phyloP scores from a whole-genome alignment of 805 yeast genomes.

The Candida patagonica region DNA sequence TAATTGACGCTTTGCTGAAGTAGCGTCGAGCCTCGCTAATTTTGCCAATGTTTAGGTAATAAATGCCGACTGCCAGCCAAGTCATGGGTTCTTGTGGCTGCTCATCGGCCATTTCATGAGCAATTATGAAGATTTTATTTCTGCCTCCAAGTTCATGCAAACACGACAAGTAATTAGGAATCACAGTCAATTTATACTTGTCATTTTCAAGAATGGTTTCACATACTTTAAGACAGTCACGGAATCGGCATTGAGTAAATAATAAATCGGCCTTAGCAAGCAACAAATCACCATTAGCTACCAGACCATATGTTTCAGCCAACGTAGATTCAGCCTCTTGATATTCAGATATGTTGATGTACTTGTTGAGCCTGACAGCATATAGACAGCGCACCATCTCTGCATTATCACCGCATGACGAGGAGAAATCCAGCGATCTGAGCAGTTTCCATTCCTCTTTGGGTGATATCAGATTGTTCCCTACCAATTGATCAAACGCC shows the following conservation, averaged over 20 bases:
- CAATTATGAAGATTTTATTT: constrained; percentile 66
- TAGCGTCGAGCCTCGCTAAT: constrained; percentile 76
- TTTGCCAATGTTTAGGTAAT: constrained; percentile 67
- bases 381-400: constrained; percentile 73
- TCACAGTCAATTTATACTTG: constrained; percentile 56
- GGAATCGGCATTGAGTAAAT: constrained; percentile 69
- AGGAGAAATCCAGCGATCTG: constrained; percentile 50
- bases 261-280: constrained; percentile 59
- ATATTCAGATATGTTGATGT: constrained; percentile 44
- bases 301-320: constrained; percentile 62
- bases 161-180: constrained; percentile 77
- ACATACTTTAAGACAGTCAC: constrained; percentile 65
- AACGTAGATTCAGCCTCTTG: constrained; percentile 59
- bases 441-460: constrained; percentile 80
- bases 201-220: constrained; percentile 44
- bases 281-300: constrained; percentile 60
- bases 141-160: constrained; percentile 76
- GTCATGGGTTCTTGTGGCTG: constrained; percentile 77
- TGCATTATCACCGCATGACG: constrained; percentile 59
- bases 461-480: constrained; percentile 69
- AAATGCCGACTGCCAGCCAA: constrained; percentile 89
- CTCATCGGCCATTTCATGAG: constrained; percentile 78
- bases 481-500: constrained; percentile 72
- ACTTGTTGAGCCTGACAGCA: constrained; percentile 66
- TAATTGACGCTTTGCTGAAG: constrained; percentile 79